Evolutionary conservation across 768 basidiomycete species (phyloP).

Genomic region (Zangia roseola): DNA sequence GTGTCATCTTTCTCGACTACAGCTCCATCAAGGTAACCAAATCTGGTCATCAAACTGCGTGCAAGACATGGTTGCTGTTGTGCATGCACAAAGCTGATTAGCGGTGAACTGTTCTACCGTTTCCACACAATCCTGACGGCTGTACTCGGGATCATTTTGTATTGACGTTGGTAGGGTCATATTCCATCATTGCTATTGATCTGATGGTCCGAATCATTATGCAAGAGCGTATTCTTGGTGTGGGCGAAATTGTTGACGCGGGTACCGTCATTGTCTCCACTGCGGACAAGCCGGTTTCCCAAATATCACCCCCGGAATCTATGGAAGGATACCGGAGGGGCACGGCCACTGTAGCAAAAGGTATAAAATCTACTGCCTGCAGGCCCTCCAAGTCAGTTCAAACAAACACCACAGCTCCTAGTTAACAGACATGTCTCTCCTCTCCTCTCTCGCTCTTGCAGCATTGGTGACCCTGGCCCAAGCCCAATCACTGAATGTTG

Average conservation of each 20-base stretch:
- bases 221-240: not conserved
- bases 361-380: constrained; percentile 15
- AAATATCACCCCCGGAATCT: not conserved
- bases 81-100: not conserved
- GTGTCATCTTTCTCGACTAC: too few species aligned
- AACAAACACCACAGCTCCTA: not conserved
- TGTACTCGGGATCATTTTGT: not conserved
- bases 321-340: not conserved
- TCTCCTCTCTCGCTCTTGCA: constrained; percentile 20
- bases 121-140: not conserved
- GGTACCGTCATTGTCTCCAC: not conserved
- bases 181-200: not conserved
- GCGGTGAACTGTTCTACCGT: not conserved
- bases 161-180: not conserved
- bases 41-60: not conserved
- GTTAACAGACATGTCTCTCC: constrained; percentile 17
- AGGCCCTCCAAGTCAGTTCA: not conserved
- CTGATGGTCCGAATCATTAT: not conserved
- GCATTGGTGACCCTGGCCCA: constrained; percentile 17
- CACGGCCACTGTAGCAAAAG: not conserved
- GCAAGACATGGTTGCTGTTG: not conserved
- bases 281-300: not conserved
- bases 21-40: too few species aligned
- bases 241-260: not conserved
- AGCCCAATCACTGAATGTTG: constrained; percentile 31